These are phyloP conservation scores for Rhizopogon hawkerae DNA, from an alignment of 1,284 basidiomycete species.

Conservation along the genomic window DNA sequence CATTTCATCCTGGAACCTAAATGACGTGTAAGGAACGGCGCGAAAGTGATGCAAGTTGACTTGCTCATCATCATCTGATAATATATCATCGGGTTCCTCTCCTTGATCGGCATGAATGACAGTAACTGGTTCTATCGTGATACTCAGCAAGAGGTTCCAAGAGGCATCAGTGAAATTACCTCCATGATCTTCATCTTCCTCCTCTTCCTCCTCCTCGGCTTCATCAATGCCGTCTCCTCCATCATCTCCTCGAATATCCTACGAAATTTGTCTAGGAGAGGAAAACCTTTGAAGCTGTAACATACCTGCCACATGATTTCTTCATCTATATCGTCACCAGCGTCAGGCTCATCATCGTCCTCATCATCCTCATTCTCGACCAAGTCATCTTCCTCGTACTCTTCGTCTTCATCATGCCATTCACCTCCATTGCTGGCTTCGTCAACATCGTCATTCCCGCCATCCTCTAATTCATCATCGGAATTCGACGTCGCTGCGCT, in stretches of 20 bases:
- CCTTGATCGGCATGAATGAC: constrained; percentile 46
- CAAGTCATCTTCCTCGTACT: constrained; percentile 52
- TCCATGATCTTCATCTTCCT: constrained; percentile 30
- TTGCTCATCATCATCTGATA: constrained; percentile 66
- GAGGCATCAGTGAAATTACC: constrained; percentile 21
- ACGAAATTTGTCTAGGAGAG: constrained; percentile 3
- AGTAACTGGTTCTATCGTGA: constrained; percentile 25
- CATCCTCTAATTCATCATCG: constrained; percentile 56
- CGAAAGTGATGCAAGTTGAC: constrained; percentile 12
- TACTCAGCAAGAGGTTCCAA: neutral
- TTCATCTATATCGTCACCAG: constrained; percentile 36
- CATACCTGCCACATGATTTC: constrained; percentile 72
- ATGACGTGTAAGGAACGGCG: constrained; percentile 12
- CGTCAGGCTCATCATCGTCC: constrained; percentile 34
- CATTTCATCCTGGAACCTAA: constrained; percentile 43
- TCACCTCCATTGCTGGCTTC: constrained; percentile 54
- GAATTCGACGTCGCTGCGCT: constrained; percentile 71
- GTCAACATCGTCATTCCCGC: constrained; percentile 51
- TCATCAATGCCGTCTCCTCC: constrained; percentile 45
- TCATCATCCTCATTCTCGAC: constrained; percentile 48
- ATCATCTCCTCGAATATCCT: constrained; percentile 55
- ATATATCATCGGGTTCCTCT: constrained; percentile 61
- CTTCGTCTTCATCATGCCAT: constrained; percentile 60
- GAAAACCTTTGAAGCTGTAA: constrained; percentile 5
- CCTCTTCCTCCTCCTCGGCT: constrained; percentile 38